Evolutionary conservation across 2,329 filamentous ascomycete species (phyloP), one percentile per base, ranked within the genome.

Genomic region (Parastagonospora avenae): DNA sequence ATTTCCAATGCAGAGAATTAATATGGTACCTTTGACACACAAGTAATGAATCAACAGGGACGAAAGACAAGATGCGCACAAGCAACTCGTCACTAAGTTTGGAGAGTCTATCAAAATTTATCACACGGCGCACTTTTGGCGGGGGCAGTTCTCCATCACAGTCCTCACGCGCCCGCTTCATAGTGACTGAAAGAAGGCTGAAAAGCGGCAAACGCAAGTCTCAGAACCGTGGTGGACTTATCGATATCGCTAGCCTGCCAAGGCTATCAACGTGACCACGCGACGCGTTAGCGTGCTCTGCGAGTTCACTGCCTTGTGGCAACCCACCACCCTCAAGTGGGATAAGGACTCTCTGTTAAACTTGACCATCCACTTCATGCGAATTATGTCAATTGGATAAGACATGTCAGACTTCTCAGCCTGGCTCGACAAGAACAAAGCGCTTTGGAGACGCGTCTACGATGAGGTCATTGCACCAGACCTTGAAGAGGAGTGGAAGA

Each of bases 41-140:
- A 46, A 91, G 80, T 8, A 97, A 82, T 27, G 87, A 83, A 7
- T 81, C 76, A 28, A 90, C 83, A 2, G 88, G 77, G n/a, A 96
- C 80, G 68, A 85, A 89, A 4, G 89, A 89, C 31, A 97, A 80
- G 53, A 97, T 89, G 62, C 92, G 89, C 48, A 97, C 77, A 29
- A 96, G 82, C 30, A 97, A 80, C 74, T 99, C 94, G 72, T 96
- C 90, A 55, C 92, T 96, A 44, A 97, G 80, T 8, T 74, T 76
- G 6, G 90, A 90, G 12, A 97, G 73, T 41, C 80, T 79, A 74
- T 96, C 89, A 49, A 70, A 58, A 37, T 64, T 60, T 46, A 67
- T 66, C 28, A 77, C 71, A 31, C 71, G 70, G 46, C 64, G 61
- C 50, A 80, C 74, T 69, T 87, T 86, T 9, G 72, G 57, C 16